Conservation (phyloP, 257 asterid genomes). For the Petunia axillaris region DNA sequence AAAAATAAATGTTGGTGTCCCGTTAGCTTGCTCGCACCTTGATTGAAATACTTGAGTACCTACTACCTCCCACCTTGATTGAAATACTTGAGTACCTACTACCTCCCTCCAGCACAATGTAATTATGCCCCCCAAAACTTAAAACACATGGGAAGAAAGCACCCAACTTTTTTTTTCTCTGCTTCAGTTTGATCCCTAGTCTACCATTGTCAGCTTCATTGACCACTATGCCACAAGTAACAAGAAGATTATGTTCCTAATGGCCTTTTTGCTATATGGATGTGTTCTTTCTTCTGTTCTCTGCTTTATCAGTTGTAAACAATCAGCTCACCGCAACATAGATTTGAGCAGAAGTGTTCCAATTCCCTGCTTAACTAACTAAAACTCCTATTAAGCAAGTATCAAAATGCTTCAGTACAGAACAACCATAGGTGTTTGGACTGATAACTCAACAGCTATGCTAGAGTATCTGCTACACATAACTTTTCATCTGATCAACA, state of each 20-base stretch:
- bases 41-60: too few relatives aligned
- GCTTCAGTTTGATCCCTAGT: background rate
- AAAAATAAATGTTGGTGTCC: background rate
- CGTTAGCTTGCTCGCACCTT: background rate
- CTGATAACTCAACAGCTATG: slow-evolving; percentile 1
- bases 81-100: background rate
- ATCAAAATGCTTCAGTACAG: background rate
- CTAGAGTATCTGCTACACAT: background rate
- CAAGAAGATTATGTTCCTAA: background rate
- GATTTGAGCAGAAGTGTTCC: background rate
- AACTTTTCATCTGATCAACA: background rate
- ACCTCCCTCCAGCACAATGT: background rate
- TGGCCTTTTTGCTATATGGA: background rate
- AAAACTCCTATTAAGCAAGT: background rate
- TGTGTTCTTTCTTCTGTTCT: background rate
- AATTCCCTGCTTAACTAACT: background rate
- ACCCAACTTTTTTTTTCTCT: background rate
- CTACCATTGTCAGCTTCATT: background rate
- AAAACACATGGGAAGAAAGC: background rate
- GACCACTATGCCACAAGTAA: background rate
- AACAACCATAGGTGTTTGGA: background rate
- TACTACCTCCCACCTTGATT: background rate
- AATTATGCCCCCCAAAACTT: background rate
- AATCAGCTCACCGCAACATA: background rate
- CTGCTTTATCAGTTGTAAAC: background rate